phyloP scores from a whole-genome alignment of 495 filamentous ascomycete species.

The Trichoderma virens region DNA sequence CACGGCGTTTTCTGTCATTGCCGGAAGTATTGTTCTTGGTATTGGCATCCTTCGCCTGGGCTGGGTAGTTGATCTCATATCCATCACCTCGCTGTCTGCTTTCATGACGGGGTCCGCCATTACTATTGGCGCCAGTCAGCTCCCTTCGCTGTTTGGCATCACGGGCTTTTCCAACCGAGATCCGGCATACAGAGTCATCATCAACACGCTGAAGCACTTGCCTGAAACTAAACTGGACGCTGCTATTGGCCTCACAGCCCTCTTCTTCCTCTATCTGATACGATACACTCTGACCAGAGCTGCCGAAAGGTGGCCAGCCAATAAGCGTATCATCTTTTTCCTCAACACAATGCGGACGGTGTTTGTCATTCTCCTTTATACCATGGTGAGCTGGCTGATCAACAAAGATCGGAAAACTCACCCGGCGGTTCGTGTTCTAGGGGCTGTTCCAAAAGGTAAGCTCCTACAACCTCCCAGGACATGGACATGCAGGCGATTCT shows the following conservation, averaged over 20 bases:
- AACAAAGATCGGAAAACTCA: slow-evolving; percentile 50
- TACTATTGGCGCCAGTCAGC: slow-evolving; percentile 84
- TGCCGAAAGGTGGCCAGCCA: slow-evolving; percentile 61
- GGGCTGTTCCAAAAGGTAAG: slow-evolving; percentile 65
- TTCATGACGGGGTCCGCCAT: slow-evolving; percentile 98
- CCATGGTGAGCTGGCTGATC: slow-evolving; percentile 79
- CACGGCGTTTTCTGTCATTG: slow-evolving; percentile 70
- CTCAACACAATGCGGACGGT: slow-evolving; percentile 78
- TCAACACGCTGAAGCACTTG: slow-evolving; percentile 77
- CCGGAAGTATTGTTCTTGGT: slow-evolving; percentile 71
- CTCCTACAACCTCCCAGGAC: background rate
- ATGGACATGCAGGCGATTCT: background rate
- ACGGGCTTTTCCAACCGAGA: slow-evolving; percentile 66
- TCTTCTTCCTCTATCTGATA: slow-evolving; percentile 77
- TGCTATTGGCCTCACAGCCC: slow-evolving; percentile 80
- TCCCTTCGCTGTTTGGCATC: slow-evolving; percentile 80
- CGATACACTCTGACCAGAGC: slow-evolving; percentile 57
- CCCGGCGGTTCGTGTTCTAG: slow-evolving; percentile 60
- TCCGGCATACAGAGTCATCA: slow-evolving; percentile 76
- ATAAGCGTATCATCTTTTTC: slow-evolving; percentile 78
- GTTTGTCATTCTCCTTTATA: slow-evolving; percentile 90
- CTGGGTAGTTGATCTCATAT: slow-evolving; percentile 94
- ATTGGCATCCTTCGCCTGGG: slow-evolving; percentile 75
- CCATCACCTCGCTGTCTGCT: slow-evolving; percentile 81
- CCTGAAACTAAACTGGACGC: slow-evolving; percentile 64